Conservation (phyloP, 2,329 filamentous ascomycete genomes). For the Aureobasidium sp. region DNA sequence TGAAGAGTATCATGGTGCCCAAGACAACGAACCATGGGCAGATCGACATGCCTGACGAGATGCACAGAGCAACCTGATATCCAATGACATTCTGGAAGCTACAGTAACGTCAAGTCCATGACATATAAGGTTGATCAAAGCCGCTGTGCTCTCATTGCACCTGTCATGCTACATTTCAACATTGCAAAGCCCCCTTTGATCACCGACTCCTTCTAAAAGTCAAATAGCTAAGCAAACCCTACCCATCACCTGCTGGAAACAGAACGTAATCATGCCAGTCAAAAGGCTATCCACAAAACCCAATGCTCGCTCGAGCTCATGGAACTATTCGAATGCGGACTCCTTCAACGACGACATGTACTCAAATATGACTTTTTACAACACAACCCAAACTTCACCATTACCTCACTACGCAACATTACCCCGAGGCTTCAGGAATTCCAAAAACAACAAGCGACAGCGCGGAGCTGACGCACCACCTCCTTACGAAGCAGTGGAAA, state of each 20-base stretch:
- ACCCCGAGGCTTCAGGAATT: background rate
- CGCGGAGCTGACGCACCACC: background rate
- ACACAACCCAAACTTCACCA: background rate
- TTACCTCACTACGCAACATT: background rate
- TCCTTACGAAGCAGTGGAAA: background rate
- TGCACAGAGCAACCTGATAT: background rate
- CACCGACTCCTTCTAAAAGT: no score
- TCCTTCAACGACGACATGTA: conserved; percentile 4
- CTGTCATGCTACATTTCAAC: background rate
- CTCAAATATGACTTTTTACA: conserved; percentile 2
- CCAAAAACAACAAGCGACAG: background rate
- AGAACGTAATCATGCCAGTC: background rate
- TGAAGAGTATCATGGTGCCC: background rate
- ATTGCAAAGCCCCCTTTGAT: no score
- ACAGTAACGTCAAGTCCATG: conserved; percentile 3
- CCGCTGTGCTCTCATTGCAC: background rate
- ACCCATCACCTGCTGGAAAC: background rate
- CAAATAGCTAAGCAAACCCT: background rate
- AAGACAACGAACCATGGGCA: background rate
- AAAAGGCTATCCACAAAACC: background rate
- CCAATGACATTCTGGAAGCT: background rate
- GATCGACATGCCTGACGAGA: background rate
- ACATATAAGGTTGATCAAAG: background rate
- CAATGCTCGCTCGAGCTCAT: conserved; percentile 2
- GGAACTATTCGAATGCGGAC: conserved; percentile 13